phyloP scores from a whole-genome alignment of 495 filamentous ascomycete genomes.

The Lasiosphaeris hirsuta region DNA sequence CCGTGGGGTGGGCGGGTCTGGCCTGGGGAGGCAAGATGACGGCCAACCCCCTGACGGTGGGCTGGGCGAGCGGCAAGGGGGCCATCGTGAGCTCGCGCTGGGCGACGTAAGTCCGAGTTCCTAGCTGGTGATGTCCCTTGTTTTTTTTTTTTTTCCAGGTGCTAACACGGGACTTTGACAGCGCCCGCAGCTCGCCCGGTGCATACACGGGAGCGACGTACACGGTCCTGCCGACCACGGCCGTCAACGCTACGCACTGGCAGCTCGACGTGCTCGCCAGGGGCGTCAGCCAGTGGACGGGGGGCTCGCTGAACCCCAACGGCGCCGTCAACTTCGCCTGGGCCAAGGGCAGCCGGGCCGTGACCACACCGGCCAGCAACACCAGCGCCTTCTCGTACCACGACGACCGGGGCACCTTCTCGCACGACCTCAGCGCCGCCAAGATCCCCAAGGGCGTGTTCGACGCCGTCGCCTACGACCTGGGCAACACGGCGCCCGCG shows the following conservation, averaged over 20 bases:
- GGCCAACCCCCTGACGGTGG: slow-evolving; percentile 46
- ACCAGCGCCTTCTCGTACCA: slow-evolving; percentile 26
- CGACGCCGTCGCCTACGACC: slow-evolving; percentile 26
- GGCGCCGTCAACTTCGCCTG: slow-evolving; percentile 27
- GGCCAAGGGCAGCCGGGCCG: slow-evolving; percentile 22
- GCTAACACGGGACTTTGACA: slow-evolving; percentile 19
- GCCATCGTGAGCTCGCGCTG: slow-evolving; percentile 43
- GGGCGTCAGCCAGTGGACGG: slow-evolving; percentile 41
- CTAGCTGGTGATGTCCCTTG: no score
- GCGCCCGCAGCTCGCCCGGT: slow-evolving; percentile 35
- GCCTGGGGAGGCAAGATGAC: slow-evolving; percentile 52
- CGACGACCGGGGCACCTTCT: slow-evolving; percentile 22
- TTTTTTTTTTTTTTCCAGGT: background rate
- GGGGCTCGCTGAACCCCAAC: slow-evolving; percentile 29
- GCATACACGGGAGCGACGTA: slow-evolving; percentile 42
- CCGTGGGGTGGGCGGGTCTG: slow-evolving; percentile 45
- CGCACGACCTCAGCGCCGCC: slow-evolving; percentile 28
- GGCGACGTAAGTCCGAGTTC: slow-evolving; percentile 35
- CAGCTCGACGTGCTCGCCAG: slow-evolving; percentile 44
- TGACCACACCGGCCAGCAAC: slow-evolving; percentile 24
- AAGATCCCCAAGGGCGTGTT: slow-evolving; percentile 30
- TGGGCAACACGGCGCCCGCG: slow-evolving; percentile 2
- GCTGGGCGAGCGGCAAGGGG: slow-evolving; percentile 37
- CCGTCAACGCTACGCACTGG: slow-evolving; percentile 47
- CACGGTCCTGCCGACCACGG: slow-evolving; percentile 41